Evolutionary conservation across 2,329 filamentous ascomycete species (phyloP).

Genomic region (Scedosporium boydii): DNA sequence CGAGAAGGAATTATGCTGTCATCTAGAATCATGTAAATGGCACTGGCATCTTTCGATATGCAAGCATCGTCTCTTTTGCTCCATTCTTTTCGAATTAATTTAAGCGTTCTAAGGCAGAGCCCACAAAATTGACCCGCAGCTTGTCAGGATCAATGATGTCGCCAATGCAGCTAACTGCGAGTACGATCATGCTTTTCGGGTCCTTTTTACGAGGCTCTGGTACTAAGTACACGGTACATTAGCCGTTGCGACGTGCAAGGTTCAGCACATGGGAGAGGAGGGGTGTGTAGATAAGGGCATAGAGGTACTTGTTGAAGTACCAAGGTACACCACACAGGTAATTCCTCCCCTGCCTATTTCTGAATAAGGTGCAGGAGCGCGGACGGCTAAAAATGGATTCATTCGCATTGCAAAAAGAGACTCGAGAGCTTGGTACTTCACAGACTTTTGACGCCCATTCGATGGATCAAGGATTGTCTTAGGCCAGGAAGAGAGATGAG

Average conservation of each 20-base stretch:
- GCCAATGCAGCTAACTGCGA: neutral
- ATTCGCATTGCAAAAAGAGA: neutral
- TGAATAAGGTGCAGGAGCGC: neutral
- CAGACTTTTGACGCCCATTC: neutral
- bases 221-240: neutral
- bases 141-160: neutral
- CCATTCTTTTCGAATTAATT: neutral
- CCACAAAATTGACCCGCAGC: neutral
- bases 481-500: neutral
- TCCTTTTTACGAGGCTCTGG: neutral
- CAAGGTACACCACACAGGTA: neutral
- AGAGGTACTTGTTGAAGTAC: neutral
- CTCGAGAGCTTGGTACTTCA: neutral
- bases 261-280: neutral
- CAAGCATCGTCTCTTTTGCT: neutral
- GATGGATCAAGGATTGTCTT: neutral
- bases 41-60: neutral
- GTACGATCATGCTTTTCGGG: neutral
- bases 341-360: neutral
- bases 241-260: neutral
- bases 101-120: neutral
- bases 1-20: neutral
- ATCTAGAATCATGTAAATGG: neutral
- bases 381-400: neutral
- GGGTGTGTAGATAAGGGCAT: neutral